Evolutionary conservation across 2,329 filamentous ascomycete genomes (phyloP), one percentile per base, ranked within the genome.

Genomic region (Aspergillus uvarum): DNA sequence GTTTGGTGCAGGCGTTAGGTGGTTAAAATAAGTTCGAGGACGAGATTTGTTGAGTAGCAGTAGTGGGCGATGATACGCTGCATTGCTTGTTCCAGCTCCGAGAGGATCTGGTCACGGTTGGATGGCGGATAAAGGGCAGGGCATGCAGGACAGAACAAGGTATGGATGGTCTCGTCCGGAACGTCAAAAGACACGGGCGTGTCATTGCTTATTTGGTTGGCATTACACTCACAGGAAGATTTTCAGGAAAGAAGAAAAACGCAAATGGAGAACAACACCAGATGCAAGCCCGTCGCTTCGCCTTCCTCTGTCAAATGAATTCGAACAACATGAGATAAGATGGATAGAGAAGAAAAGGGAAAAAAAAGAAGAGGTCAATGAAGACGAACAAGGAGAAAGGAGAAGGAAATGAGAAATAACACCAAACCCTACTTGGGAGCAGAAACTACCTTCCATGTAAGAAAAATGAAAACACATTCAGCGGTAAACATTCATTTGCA

Each of bases 191-290:
- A 68, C 63, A 69, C 55, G 52, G 54, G 62, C 51, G 65, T 68
- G 67, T 65, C 65, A 65, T 69, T 69, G 64, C 66, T 67, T 65
- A 70, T 68, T 68, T 68, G 65, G 64, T 70, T 68, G 65, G 65
- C 68, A 67, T 69, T 69, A 70, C 67, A 68, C 68, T 68, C 67
- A 70, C 66, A 68, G 59, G 60, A 67, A 65, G 58, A 63, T 63
- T 65, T 63, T 64, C 49, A 59, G 29, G 50, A 56, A 59, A 65
- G 59, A 58, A 51, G 61, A 58, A 68, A 66, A 63, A 66, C 58
- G 63, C 62, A 66, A 65, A 64, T 62, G 59, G 61, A 44, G 38
- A 19, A 68, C 56, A 69, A 70, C 63, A 67, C 65, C 67, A 68
- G 59, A 70, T 69, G 67, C 66, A 70, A 44, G 61, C 66, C 65